A percentile compares a stretch with the other conserved stretches of the same genome.
Evolutionary conservation across 208 protist species (phyloP).

Genomic region (Wallacemonas sp.): DNA sequence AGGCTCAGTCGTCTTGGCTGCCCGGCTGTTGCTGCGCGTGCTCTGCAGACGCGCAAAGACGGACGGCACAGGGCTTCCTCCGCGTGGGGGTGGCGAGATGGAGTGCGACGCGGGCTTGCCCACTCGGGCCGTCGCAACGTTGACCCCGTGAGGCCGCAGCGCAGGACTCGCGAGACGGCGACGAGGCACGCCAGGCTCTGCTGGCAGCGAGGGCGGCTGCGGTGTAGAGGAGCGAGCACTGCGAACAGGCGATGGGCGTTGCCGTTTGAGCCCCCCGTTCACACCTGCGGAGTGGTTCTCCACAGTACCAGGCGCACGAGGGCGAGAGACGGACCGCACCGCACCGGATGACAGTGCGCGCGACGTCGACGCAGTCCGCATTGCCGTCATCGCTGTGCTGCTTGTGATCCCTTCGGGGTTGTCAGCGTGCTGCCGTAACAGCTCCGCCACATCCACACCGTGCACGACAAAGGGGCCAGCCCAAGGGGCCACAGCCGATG

Average conservation of each 20-base stretch:
- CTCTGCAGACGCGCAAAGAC: slow-evolving; percentile 14
- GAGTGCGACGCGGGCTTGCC: neutral
- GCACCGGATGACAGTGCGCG: too few species aligned
- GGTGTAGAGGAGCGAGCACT: neutral
- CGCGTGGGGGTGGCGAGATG: neutral
- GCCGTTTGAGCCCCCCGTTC: too few species aligned
- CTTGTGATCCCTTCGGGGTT: too few species aligned
- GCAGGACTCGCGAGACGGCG: slow-evolving; percentile 5
- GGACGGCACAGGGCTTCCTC: neutral
- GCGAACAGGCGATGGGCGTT: neutral
- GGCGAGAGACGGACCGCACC: too few species aligned
- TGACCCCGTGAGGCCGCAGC: neutral
- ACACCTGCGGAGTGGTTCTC: too few species aligned
- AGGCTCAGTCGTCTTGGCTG: too few species aligned
- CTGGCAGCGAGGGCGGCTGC: neutral
- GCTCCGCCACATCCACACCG: slow-evolving; percentile 26
- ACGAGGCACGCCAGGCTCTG: neutral
- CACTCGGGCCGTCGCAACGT: neutral
- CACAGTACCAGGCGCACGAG: too few species aligned
- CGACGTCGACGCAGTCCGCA: too few species aligned
- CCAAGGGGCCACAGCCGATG: neutral
- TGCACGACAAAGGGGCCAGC: slow-evolving; percentile 24
- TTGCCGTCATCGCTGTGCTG: too few species aligned
- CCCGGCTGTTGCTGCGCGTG: too few species aligned
- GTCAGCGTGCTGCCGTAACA: slow-evolving; percentile 18